These are phyloP conservation scores for Plasmodium vivax DNA, from an alignment of 169 alveolate species.

Conservation along the genomic window DNA sequence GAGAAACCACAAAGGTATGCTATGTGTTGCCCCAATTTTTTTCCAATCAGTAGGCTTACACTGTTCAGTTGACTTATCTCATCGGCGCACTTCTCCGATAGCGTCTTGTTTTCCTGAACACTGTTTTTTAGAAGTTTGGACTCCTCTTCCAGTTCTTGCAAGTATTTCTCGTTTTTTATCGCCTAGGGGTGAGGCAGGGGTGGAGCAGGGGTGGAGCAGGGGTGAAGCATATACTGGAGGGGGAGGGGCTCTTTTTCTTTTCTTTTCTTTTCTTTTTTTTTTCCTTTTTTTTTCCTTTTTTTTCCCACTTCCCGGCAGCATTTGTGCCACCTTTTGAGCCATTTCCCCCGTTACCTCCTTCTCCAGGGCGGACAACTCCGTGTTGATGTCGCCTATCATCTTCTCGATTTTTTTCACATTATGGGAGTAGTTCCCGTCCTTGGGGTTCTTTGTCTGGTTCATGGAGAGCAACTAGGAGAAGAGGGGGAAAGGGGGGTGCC, in stretches of 20 bases:
- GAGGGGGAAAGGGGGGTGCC: neutral
- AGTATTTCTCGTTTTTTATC: slow-evolving; percentile 61
- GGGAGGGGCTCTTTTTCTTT: neutral
- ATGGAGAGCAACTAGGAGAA: slow-evolving; percentile 33
- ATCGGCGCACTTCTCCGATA: slow-evolving; percentile 23
- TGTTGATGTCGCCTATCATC: slow-evolving; percentile 60
- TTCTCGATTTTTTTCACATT: slow-evolving; percentile 72
- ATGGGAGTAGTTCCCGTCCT: slow-evolving; percentile 63
- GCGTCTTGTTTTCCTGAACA: slow-evolving; percentile 14
- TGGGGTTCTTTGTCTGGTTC: slow-evolving; percentile 25
- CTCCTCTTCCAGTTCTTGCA: slow-evolving; percentile 54
- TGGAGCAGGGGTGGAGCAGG: neutral
- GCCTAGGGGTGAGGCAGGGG: slow-evolving; percentile 22
- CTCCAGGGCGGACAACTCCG: slow-evolving; percentile 53
- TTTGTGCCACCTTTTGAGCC: neutral
- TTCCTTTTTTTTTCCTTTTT: neutral
- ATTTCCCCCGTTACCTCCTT: slow-evolving; percentile 38
- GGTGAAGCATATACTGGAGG: neutral
- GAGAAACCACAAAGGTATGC: neutral
- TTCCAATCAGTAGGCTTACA: slow-evolving; percentile 5
- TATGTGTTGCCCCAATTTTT: neutral
- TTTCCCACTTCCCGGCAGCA: neutral
- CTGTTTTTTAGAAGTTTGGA: slow-evolving; percentile 24
- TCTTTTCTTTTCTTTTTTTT: too few relatives aligned
- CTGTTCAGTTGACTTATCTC: slow-evolving; percentile 56